These are phyloP conservation scores for Trametes pubescens DNA, from an alignment of 1,284 basidiomycete species.

Conservation along the genomic window DNA sequence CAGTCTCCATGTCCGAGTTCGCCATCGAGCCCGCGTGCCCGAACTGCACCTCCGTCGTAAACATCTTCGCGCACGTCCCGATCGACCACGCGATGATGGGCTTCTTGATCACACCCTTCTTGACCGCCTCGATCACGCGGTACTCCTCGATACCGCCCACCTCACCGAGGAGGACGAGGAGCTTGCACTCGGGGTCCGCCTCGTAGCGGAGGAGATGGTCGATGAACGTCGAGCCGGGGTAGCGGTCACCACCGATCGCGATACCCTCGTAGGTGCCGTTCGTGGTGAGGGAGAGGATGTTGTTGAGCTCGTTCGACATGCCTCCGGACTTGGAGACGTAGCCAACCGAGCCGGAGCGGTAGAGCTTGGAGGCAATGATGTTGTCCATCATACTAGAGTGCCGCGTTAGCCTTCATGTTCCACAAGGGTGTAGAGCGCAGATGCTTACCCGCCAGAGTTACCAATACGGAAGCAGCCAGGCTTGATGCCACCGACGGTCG, in stretches of 20 bases:
- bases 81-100: constrained; percentile 99
- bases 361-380: constrained; percentile 98
- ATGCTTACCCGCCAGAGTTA: constrained; percentile 91
- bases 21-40: constrained; percentile 99
- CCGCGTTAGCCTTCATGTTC: neutral
- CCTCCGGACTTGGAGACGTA: constrained; percentile 99
- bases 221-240: constrained; percentile 98
- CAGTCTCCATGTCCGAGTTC: constrained; percentile 97
- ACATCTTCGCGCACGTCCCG: constrained; percentile 99
- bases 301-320: constrained; percentile 99
- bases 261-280: constrained; percentile 99
- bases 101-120: constrained; percentile 94
- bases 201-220: constrained; percentile 99
- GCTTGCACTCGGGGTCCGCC: constrained; percentile 97
- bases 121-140: constrained; percentile 98
- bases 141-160: constrained; percentile 99
- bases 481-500: constrained; percentile 99
- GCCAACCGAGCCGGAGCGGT: constrained; percentile 96
- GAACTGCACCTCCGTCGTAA: constrained; percentile 99
- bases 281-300: constrained; percentile 97
- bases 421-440: neutral
- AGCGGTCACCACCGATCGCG: constrained; percentile 99
- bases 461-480: constrained; percentile 99
- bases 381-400: constrained; percentile 96
- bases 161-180: constrained; percentile 98